Conservation (phyloP, 768 basidiomycete genomes). For the Infundibulicybe gibba region DNA sequence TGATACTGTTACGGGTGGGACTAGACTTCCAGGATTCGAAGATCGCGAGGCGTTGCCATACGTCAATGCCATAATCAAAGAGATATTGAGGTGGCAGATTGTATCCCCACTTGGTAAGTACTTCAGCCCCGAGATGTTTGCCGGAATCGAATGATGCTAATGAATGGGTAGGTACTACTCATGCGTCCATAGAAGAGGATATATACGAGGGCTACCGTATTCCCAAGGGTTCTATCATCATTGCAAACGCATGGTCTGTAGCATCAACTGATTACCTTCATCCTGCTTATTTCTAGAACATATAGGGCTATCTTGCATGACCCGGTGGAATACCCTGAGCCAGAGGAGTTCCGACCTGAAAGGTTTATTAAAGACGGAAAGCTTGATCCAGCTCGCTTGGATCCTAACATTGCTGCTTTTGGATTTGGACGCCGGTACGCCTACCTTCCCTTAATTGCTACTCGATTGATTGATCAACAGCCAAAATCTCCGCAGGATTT, state of each 20-base stretch:
- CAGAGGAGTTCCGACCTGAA: too few relatives aligned
- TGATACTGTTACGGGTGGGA: slow-evolving; percentile 7
- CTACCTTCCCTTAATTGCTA: not conserved
- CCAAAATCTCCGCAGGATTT: slow-evolving; percentile 3
- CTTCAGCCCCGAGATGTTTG: too few relatives aligned
- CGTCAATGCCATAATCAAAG: too few relatives aligned
- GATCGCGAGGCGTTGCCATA: slow-evolving; percentile 9
- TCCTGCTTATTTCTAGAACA: too few relatives aligned
- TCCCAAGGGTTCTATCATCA: too few relatives aligned
- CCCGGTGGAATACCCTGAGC: not conserved
- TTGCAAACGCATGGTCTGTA: not conserved
- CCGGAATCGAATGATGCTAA: not conserved
- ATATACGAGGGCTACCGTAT: too few relatives aligned
- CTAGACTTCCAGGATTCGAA: slow-evolving; percentile 12
- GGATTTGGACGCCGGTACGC: too few relatives aligned
- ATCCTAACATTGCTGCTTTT: slow-evolving; percentile 7
- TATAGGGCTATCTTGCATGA: not conserved
- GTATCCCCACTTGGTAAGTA: too few relatives aligned
- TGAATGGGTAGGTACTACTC: not conserved
- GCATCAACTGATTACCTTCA: too few relatives aligned
- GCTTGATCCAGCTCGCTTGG: slow-evolving; percentile 3
- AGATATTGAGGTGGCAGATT: too few relatives aligned
- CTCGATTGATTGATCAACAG: not conserved
- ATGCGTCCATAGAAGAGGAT: slow-evolving; percentile 6
- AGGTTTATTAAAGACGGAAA: too few relatives aligned